Evolutionary conservation across 2,329 filamentous ascomycete genomes (phyloP).

Genomic region (Gyromitra esculenta): DNA sequence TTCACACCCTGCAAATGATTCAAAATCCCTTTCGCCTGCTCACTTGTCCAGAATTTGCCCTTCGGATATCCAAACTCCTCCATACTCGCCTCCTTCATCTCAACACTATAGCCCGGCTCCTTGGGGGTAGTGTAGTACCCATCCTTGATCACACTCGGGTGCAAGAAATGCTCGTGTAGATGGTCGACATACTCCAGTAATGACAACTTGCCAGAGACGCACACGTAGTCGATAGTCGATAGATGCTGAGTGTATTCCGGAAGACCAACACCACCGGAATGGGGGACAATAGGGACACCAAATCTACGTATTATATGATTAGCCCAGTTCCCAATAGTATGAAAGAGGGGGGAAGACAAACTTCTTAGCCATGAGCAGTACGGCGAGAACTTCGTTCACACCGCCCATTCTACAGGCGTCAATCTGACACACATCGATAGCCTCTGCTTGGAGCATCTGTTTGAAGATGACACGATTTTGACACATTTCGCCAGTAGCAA

Average conservation of each 20-base stretch:
- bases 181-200: slow-evolving; percentile 93
- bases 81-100: slow-evolving; percentile 93
- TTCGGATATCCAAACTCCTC: slow-evolving; percentile 80
- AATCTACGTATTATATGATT: slow-evolving; percentile 60
- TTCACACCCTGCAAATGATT: slow-evolving; percentile 42
- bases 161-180: slow-evolving; percentile 89
- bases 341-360: slow-evolving; percentile 57
- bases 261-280: slow-evolving; percentile 87
- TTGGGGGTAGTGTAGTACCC: slow-evolving; percentile 88
- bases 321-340: neutral
- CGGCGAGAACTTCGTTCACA: slow-evolving; percentile 91
- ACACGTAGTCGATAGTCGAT: slow-evolving; percentile 91
- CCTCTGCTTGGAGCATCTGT: slow-evolving; percentile 80
- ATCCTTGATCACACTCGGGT: slow-evolving; percentile 80
- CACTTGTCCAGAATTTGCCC: slow-evolving; percentile 84
- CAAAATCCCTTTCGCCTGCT: slow-evolving; percentile 76
- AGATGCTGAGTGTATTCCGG: slow-evolving; percentile 95
- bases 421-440: slow-evolving; percentile 88
- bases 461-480: slow-evolving; percentile 96
- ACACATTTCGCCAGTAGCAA: slow-evolving; percentile 94
- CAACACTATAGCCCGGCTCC: slow-evolving; percentile 86
- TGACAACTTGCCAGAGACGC: slow-evolving; percentile 80
- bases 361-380: slow-evolving; percentile 84
- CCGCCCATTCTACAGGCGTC: slow-evolving; percentile 90
- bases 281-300: slow-evolving; percentile 83